phyloP scores from a whole-genome alignment of 306 rosid genomes.

The Comarum palustre region DNA sequence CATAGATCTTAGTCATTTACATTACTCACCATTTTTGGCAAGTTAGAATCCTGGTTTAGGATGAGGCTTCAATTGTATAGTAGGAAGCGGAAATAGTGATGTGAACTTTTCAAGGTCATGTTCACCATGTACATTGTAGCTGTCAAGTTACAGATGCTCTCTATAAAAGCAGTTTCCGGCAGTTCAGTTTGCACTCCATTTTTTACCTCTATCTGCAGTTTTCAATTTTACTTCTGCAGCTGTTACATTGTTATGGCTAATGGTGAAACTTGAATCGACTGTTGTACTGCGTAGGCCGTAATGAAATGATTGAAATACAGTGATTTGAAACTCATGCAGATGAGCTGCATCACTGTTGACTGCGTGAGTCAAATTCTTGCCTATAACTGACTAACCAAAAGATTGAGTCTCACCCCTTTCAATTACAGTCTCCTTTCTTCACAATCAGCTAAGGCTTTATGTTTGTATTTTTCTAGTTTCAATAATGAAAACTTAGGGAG shows the following conservation, averaged over 20 bases:
- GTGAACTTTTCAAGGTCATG: neutral
- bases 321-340: neutral
- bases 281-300: neutral
- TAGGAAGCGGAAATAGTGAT: neutral
- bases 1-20: conserved; percentile 14
- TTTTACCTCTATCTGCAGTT: neutral
- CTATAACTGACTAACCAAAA: neutral
- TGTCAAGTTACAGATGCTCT: neutral
- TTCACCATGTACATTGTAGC: conserved; percentile 3
- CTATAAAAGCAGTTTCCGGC: neutral
- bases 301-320: neutral
- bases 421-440: neutral
- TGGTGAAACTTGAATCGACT: neutral
- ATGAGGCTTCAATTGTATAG: conserved; percentile 23
- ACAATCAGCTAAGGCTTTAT: neutral
- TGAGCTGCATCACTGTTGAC: neutral
- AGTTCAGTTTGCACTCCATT: neutral
- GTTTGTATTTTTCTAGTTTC: too few relatives aligned
- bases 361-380: neutral
- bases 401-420: neutral
- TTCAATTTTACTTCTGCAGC: neutral
- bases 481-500: too few relatives aligned
- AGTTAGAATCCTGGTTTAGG: conserved; percentile 8
- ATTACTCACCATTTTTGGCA: conserved; percentile 21
- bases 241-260: neutral